Evolutionary conservation across 176 grass and related monocot species (phyloP), one percentile per base, ranked within the genome.

Genomic region (Triticum monococcum): DNA sequence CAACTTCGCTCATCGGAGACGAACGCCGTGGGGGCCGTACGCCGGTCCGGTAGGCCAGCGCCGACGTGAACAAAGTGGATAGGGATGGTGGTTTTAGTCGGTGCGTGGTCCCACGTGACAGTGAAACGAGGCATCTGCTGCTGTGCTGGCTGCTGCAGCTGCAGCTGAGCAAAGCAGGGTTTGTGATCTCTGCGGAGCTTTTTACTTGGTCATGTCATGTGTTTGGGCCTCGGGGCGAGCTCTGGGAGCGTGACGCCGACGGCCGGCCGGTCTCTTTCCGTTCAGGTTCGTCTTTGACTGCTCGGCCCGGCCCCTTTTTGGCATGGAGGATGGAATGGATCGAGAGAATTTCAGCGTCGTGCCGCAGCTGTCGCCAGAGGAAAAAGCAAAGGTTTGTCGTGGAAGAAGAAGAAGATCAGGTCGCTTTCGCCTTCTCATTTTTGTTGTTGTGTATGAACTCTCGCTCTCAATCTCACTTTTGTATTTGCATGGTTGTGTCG

Each of bases 211-310:
- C 72, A 8, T 31, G 71, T 17, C 78, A 73, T 65, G 57, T 81
- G 78, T 72, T 30, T 2, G 28, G 65, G 36, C n/a, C 60, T 43
- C 57, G 28, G 76, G 36, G 60, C n/a, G n/a, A 30, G 24, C 2
- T 35, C 52, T 45, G 78, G 64, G 57, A 82, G 71, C 45, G 79
- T 84, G 57, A 84, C 40, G 67, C 10, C 57, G 75, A 85, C 81
- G n/a, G 41, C 10, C 57, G 75, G 65, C 87, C 12, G 11, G 38
- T 57, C 76, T 65, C 73, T 52, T 50, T 76, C 72, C 12, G 23
- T 63, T 46, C 62, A 16, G 31, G 32, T 9, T 31, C 76, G 41
- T 77, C 80, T 74, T 89, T 85, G 67, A 66, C 81, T 57, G 67
- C 5, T 59, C 18, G 30, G 32, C 16, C 0, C 24, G 0, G 30